phyloP scores from a whole-genome alignment of 116 monocot genomes.

The Zostera marina region DNA sequence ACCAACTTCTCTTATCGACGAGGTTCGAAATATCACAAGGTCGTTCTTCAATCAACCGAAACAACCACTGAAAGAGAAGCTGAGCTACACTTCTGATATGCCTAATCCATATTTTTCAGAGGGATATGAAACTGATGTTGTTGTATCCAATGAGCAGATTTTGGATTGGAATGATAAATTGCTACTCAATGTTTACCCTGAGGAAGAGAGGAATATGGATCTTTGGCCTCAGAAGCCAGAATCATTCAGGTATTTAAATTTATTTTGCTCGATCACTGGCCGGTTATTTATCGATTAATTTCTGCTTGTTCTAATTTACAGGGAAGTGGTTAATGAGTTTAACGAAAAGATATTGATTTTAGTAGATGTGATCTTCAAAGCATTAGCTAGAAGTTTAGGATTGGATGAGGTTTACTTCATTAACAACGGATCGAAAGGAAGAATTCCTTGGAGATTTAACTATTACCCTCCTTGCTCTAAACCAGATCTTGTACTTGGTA shows the following conservation, averaged over 20 bases:
- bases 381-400: slow-evolving; percentile 24
- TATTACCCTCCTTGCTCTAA: slow-evolving; percentile 42
- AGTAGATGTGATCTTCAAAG: slow-evolving; percentile 11
- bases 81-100: slow-evolving; percentile 15
- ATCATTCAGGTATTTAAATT: slow-evolving; percentile 13
- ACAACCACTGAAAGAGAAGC: slow-evolving; percentile 24
- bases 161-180: slow-evolving; percentile 54
- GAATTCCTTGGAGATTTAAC: slow-evolving; percentile 32
- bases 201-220: slow-evolving; percentile 27
- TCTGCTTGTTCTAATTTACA: slow-evolving; percentile 1
- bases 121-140: slow-evolving; percentile 50
- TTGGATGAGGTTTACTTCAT: slow-evolving; percentile 35
- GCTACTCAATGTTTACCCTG: slow-evolving; percentile 39
- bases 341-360: neutral
- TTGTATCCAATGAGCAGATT: slow-evolving; percentile 24
- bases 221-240: slow-evolving; percentile 41
- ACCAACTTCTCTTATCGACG: slow-evolving; percentile 19
- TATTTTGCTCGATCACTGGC: no score
- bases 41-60: slow-evolving; percentile 33
- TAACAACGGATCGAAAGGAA: slow-evolving; percentile 13
- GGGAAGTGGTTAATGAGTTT: slow-evolving; percentile 1
- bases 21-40: slow-evolving; percentile 10
- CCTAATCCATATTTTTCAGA: slow-evolving; percentile 6
- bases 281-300: no score
- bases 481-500: slow-evolving; percentile 43